Conservation (phyloP, 1,284 basidiomycete genomes). For the Rhodotorula glutinis region DNA sequence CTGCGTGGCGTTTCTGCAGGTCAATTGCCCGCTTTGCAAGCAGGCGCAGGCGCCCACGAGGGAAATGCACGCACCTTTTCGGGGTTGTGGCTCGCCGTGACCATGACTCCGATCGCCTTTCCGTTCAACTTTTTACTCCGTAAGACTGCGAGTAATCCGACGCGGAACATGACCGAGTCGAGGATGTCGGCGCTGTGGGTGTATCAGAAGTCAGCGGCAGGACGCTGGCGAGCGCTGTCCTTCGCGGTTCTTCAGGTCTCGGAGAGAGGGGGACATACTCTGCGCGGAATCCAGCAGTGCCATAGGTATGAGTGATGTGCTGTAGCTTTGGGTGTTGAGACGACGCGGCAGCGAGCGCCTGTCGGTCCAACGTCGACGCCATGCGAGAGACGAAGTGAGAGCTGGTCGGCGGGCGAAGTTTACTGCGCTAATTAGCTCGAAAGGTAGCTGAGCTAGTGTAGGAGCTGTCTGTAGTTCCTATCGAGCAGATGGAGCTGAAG, state of each 20-base stretch:
- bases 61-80: too few species aligned
- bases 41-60: too few species aligned
- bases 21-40: neutral
- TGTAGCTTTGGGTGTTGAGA: constrained; percentile 7
- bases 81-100: constrained; percentile 98
- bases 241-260: neutral
- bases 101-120: constrained; percentile 93
- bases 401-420: neutral
- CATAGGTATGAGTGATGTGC: constrained; percentile 42
- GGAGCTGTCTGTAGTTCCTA: too few species aligned
- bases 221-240: too few species aligned
- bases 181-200: constrained; percentile 66
- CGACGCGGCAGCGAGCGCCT: constrained; percentile 2
- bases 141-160: constrained; percentile 84
- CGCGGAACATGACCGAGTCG: constrained; percentile 90
- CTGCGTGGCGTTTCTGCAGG: constrained; percentile 50
- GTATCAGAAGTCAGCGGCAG: neutral
- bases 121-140: constrained; percentile 87
- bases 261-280: constrained; percentile 29
- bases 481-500: too few species aligned
- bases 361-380: constrained; percentile 16
- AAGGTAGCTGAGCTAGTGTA: too few species aligned
- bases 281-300: constrained; percentile 46
- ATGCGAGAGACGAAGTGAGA: neutral
- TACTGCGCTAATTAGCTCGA: too few species aligned